These are phyloP conservation scores for Fusarium caatingaense DNA, from an alignment of 2,329 filamentous ascomycete genomes.

Conservation along the genomic window DNA sequence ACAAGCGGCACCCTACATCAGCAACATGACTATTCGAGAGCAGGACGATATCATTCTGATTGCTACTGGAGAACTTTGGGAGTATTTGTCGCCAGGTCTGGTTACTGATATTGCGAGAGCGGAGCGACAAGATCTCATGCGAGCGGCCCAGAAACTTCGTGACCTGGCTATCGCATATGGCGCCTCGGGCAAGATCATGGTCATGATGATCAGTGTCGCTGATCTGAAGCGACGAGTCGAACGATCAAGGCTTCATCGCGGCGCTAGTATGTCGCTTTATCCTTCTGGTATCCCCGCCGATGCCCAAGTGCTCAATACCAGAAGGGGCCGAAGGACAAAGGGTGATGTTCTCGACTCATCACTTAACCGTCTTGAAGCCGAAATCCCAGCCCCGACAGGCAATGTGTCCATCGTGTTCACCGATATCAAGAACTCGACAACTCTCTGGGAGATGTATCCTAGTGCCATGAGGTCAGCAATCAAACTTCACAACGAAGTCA, in stretches of 20 bases:
- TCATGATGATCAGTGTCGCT: slow-evolving; percentile 96
- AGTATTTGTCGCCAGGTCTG: slow-evolving; percentile 88
- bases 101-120: slow-evolving; percentile 91
- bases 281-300: slow-evolving; percentile 80
- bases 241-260: slow-evolving; percentile 76
- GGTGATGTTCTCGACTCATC: slow-evolving; percentile 83
- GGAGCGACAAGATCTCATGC: slow-evolving; percentile 91
- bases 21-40: slow-evolving; percentile 81
- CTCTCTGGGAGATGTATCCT: slow-evolving; percentile 94
- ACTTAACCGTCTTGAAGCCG: slow-evolving; percentile 85
- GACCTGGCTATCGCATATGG: slow-evolving; percentile 97
- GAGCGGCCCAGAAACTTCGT: slow-evolving; percentile 91
- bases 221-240: slow-evolving; percentile 87
- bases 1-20: slow-evolving; percentile 88
- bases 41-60: slow-evolving; percentile 94
- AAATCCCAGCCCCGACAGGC: slow-evolving; percentile 90
- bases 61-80: slow-evolving; percentile 94
- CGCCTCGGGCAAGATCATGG: slow-evolving; percentile 94
- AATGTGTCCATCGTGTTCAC: slow-evolving; percentile 96
- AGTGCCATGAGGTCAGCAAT: slow-evolving; percentile 97
- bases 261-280: slow-evolving; percentile 86
- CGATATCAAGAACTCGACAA: slow-evolving; percentile 98
- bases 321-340: slow-evolving; percentile 73
- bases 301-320: slow-evolving; percentile 69
- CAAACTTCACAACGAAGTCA: slow-evolving; percentile 96